Conservation (phyloP, 1,284 basidiomycete genomes). For the Schizophyllum amplum region DNA sequence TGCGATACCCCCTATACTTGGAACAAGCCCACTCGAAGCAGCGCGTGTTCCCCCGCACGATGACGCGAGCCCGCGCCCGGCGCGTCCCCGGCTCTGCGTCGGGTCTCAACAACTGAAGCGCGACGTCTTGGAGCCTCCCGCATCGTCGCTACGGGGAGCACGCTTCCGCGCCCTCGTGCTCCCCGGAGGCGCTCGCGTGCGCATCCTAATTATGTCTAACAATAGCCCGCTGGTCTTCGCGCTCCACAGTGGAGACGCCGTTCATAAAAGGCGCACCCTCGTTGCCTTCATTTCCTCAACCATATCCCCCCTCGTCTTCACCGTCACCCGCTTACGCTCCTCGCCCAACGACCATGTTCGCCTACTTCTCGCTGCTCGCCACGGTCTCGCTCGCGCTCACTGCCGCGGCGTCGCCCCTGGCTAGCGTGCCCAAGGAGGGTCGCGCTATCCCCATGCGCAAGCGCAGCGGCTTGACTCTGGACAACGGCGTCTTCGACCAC, state of each 20-base stretch:
- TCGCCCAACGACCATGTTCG: constrained; percentile 1
- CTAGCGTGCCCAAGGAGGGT: not conserved
- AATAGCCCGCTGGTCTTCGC: not conserved
- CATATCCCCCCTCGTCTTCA: not conserved
- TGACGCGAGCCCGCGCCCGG: not conserved
- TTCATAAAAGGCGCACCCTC: not conserved
- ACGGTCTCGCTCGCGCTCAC: constrained; percentile 5
- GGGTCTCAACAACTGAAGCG: not conserved
- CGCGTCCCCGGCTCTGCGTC: too few species aligned
- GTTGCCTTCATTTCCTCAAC: not conserved
- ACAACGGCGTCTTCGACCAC: constrained; percentile 18
- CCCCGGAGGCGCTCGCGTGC: not conserved
- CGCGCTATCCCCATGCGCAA: constrained; percentile 8
- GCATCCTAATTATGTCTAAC: not conserved
- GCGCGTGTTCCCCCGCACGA: not conserved
- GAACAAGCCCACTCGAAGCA: not conserved
- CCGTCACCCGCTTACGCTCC: not conserved
- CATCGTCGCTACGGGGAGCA: too few species aligned
- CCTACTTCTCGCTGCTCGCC: constrained; percentile 2
- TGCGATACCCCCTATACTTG: not conserved
- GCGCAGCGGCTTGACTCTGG: constrained; percentile 13
- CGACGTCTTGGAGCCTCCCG: not conserved
- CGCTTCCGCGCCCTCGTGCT: not conserved
- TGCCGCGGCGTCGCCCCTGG: constrained; percentile 1
- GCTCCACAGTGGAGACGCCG: not conserved